Base-by-base conservation (phyloP, 495 filamentous ascomycete genomes). In the Neurospora sp. region DNA sequence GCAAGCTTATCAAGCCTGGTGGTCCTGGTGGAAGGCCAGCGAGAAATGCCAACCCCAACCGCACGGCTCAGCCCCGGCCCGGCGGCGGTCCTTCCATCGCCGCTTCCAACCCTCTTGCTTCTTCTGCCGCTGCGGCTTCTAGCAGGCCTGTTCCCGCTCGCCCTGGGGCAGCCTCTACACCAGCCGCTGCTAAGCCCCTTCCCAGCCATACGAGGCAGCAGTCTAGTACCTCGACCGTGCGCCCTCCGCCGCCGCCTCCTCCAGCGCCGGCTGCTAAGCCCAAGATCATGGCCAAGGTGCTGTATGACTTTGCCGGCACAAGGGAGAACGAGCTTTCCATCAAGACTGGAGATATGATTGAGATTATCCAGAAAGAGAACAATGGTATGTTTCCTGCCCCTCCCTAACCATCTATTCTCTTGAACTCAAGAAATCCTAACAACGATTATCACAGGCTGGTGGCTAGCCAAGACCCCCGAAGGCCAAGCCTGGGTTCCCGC, bases 401-500 rank as follows among this genome's bases (percentile, higher is more conserved):
- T 21, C 21, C n/a, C 43, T 48, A 9, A 21, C 43, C 34, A 43
- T 28, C 45, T 42, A 43, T 21, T 45, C 11, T 40, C 40, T 13
- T 31, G 70, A 31, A 74, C 38, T 71, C 8, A 8, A n/a, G 4
- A 10, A 34, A 19, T 70, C 10, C 74, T 79, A 70, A 79, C 71
- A 70, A 34, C 3, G 31, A 19, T 45, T 45, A 42, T 74, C 71
- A 70, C 69, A 97, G 94, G 94, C 62, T 98, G 96, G 96, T 98
- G 94, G 94, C 86, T 97, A 45, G 95, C 90, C 71, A 94, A 93
- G 82, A 90, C 89, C 73, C 82, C 85, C 3, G 84, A 83, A 8
- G 87, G 87, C 24, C 91, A 96, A 83, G 96, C 94, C 48, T 99
- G 96, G 96, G 90, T 94, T 0, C 96, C 96, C 0, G 92, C 94